These are phyloP conservation scores for Candida hispaniensis DNA, from an alignment of 805 yeast genomes.

Conservation along the genomic window DNA sequence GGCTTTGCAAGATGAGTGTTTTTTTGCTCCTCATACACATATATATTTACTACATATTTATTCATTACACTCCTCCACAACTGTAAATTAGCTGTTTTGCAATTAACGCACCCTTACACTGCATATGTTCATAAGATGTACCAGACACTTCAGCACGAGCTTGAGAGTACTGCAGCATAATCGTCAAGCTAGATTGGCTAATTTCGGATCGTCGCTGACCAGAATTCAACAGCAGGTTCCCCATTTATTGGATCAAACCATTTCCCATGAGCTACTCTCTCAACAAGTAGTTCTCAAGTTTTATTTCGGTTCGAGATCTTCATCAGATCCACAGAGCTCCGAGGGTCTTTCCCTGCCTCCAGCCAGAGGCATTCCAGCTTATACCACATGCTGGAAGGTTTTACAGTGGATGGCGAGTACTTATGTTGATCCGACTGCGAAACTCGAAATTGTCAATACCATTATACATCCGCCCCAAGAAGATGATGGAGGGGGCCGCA, in stretches of 20 bases:
- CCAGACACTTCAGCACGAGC: too few relatives aligned
- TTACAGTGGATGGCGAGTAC: conserved; percentile 5
- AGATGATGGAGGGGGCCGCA: conserved; percentile 1
- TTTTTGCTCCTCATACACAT: too few relatives aligned
- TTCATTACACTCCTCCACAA: too few relatives aligned
- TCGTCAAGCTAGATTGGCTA: too few relatives aligned
- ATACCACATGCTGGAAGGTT: conserved; percentile 14
- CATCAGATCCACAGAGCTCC: too few relatives aligned
- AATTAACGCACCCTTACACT: too few relatives aligned
- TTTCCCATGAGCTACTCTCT: conserved; percentile 11
- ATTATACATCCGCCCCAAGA: conserved; percentile 13
- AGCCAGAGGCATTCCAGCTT: conserved; percentile 7
- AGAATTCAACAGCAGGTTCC: conserved; percentile 12
- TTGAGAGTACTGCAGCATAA: too few relatives aligned
- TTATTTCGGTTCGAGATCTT: conserved; percentile 13
- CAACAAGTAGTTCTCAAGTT: conserved; percentile 14
- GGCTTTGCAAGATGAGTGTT: too few relatives aligned
- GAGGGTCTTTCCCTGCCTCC: too few relatives aligned
- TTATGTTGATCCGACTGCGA: conserved; percentile 5
- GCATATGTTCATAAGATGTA: too few relatives aligned
- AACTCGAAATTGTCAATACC: conserved; percentile 6
- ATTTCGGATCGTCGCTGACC: conserved; percentile 11
- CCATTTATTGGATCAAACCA: conserved; percentile 1
- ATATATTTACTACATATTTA: too few relatives aligned
- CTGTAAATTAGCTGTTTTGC: too few relatives aligned